phyloP scores from a whole-genome alignment of 1,284 basidiomycete species.

The Paramarasmius palmivorus region DNA sequence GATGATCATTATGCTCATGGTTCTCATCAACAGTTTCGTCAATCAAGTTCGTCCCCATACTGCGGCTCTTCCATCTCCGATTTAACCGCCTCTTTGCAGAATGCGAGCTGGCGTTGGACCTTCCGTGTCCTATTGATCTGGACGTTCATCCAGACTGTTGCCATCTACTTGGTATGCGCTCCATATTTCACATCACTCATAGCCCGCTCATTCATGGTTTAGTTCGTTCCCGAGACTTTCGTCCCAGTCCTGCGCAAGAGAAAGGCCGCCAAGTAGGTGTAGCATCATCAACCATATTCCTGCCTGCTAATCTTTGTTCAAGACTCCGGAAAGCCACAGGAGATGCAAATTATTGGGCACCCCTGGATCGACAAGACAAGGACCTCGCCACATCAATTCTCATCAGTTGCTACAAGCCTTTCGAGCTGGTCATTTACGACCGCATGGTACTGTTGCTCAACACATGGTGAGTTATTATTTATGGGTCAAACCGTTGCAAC shows the following conservation, averaged over 20 bases:
- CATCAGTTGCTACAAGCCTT: slow-evolving; percentile 65
- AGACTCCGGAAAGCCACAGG: slow-evolving; percentile 60
- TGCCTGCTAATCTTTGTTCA: slow-evolving; percentile 23
- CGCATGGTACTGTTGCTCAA: slow-evolving; percentile 77
- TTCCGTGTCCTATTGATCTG: slow-evolving; percentile 71
- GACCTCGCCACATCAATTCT: slow-evolving; percentile 47
- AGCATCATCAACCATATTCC: slow-evolving; percentile 35
- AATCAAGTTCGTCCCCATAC: slow-evolving; percentile 34
- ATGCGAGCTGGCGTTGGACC: slow-evolving; percentile 78
- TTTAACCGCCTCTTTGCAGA: too few relatives aligned
- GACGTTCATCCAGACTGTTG: slow-evolving; percentile 48
- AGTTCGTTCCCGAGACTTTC: slow-evolving; percentile 79
- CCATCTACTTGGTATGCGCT: slow-evolving; percentile 48
- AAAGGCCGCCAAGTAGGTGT: slow-evolving; percentile 52
- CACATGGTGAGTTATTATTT: slow-evolving; percentile 47
- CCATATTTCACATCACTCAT: neutral
- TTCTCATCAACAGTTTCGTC: slow-evolving; percentile 29
- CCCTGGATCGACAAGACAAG: slow-evolving; percentile 48
- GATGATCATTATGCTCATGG: neutral
- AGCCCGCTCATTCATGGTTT: slow-evolving; percentile 27
- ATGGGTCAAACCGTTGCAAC: too few relatives aligned
- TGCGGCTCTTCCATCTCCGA: slow-evolving; percentile 37
- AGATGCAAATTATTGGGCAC: slow-evolving; percentile 55
- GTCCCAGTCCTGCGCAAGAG: slow-evolving; percentile 60
- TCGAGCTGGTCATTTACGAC: slow-evolving; percentile 70